Base-by-base conservation (phyloP, 2,329 filamentous ascomycete genomes). In the Colletotrichum paranaense region DNA sequence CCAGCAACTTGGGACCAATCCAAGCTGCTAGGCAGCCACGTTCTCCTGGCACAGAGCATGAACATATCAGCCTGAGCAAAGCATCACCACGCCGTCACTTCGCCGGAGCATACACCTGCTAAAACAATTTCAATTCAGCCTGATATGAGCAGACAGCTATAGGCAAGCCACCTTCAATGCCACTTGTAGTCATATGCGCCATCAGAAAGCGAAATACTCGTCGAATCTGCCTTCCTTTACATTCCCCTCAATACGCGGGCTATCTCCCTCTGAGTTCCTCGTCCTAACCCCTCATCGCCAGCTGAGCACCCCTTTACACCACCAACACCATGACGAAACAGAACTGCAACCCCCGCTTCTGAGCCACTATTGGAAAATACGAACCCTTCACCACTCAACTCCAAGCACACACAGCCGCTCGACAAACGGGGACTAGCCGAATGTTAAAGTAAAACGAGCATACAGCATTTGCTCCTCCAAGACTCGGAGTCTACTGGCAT, bases 391-490 rank as follows among this genome's bases (percentile, higher is more conserved):
- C 78, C 80, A 83, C 62, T 83, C 83, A 38, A 85, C 82, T 12
- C 84, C 83, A 59, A 88, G 76, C 32, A 87, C 79, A 68, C 81
- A 84, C 7, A 87, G 73, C 68, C 81, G 82, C 49, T 81, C 81
- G 28, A 83, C 75, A 72, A 81, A 67, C 24, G 82, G 78, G 22
- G 82, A 84, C 86, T 89, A 88, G 1, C 88, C 90, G 77, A 92
- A 90, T 5, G 87, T 83, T 76, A 92, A 75, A 19, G 86, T 89
- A 9, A 90, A 76, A 19, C 89, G 83, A 62, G 88, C 79, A 74
- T 87, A 90, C 16, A 87, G 66, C 60, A 91, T 76, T 4, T 87
- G 81, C 74, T 88, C 84, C 75, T 91, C 88, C 5, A 91, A 78
- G 56, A 84, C 82, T 67, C 81, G 81, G n/a, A 90, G 74, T 22